Evolutionary conservation across 768 basidiomycete genomes (phyloP).

Genomic region (Peribolospora kevripleyi): DNA sequence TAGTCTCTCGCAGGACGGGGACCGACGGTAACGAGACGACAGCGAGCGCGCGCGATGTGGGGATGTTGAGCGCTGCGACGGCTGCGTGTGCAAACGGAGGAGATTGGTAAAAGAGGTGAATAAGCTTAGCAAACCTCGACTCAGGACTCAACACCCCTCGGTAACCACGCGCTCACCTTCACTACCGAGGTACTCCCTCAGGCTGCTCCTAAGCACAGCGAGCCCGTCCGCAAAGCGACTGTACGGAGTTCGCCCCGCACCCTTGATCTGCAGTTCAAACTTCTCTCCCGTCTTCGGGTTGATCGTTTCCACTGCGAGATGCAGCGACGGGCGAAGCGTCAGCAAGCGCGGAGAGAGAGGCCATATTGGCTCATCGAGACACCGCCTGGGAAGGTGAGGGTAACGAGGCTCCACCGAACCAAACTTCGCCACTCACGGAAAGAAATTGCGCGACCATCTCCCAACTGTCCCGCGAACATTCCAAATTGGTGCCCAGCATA

Average conservation of each 20-base stretch:
- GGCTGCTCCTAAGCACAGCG: constrained; percentile 78
- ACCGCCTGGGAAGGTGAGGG: neutral
- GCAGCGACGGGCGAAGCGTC: neutral
- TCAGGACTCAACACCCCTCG: constrained; percentile 4
- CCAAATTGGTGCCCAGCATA: constrained; percentile 88
- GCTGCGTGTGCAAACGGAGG: constrained; percentile 23
- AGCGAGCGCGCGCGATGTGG: constrained; percentile 66
- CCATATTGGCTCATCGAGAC: neutral
- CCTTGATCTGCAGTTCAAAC: constrained; percentile 75
- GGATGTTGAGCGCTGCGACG: constrained; percentile 57
- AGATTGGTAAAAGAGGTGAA: neutral
- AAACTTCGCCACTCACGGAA: constrained; percentile 28
- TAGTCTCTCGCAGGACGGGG: constrained; percentile 44
- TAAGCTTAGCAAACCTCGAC: neutral
- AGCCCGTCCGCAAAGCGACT: constrained; percentile 78
- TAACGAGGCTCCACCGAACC: neutral
- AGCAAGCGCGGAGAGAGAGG: neutral
- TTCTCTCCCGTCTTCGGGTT: constrained; percentile 29
- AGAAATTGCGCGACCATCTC: constrained; percentile 85
- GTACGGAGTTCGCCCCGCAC: constrained; percentile 80
- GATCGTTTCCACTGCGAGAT: constrained; percentile 42
- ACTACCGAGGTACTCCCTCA: constrained; percentile 77
- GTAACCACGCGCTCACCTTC: constrained; percentile 33
- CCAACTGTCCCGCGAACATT: constrained; percentile 66
- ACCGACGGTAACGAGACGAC: constrained; percentile 50